Conservation (phyloP, 805 yeast genomes). For the Maudiozyma saulgeensis region DNA sequence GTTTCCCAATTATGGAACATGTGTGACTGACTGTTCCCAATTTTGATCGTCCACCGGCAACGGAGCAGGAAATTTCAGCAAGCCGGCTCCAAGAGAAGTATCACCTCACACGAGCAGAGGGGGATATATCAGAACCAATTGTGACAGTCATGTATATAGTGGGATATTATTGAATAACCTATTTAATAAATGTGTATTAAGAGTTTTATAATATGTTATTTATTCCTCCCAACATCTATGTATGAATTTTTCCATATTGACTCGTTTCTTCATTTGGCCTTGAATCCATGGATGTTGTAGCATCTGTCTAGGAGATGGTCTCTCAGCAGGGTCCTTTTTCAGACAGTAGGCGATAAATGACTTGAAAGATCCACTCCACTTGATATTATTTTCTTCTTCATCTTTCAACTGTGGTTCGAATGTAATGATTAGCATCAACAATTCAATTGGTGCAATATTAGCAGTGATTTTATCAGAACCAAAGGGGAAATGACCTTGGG, state of each 20-base stretch:
- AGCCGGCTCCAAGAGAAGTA: too few relatives aligned
- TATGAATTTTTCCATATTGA: conserved; percentile 82
- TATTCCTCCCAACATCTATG: conserved; percentile 52
- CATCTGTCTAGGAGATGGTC: conserved; percentile 94
- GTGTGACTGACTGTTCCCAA: not conserved
- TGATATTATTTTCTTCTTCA: conserved; percentile 62
- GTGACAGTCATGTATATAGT: not conserved
- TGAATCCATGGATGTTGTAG: conserved; percentile 86
- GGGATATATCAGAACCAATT: not conserved
- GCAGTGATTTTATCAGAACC: conserved; percentile 36
- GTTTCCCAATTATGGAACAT: not conserved
- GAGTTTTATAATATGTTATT: too few relatives aligned
- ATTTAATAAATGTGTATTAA: too few relatives aligned
- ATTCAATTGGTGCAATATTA: conserved; percentile 72
- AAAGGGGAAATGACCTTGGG: conserved; percentile 85
- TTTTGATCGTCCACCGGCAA: not conserved
- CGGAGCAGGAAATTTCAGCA: not conserved
- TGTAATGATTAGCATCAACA: conserved; percentile 69
- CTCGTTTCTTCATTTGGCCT: conserved; percentile 62
- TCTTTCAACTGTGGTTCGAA: conserved; percentile 74
- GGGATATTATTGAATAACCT: too few relatives aligned
- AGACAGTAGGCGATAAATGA: conserved; percentile 74
- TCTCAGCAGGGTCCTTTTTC: conserved; percentile 63
- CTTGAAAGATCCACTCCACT: conserved; percentile 76
- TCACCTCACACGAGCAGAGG: too few relatives aligned